phyloP scores from a whole-genome alignment of 2,329 filamentous ascomycete genomes.

The Didymella pomorum region DNA sequence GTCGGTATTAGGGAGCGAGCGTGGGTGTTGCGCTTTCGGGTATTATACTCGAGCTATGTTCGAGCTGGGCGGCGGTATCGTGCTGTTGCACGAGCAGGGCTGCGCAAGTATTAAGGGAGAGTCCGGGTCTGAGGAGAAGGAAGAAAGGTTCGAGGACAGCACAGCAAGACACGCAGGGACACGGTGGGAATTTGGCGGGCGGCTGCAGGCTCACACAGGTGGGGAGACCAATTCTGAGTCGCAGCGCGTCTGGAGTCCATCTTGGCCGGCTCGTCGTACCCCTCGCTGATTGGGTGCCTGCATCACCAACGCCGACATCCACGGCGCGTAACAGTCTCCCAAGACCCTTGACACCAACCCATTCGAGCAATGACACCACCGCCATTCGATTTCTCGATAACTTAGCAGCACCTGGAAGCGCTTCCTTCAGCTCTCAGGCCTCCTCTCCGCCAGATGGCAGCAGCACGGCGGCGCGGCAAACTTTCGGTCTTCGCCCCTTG shows the following conservation, averaged over 20 bases:
- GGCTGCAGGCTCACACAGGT: slow-evolving; percentile 48
- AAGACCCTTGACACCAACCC: slow-evolving; percentile 36
- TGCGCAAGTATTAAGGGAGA: slow-evolving; percentile 35
- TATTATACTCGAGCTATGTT: slow-evolving; percentile 26
- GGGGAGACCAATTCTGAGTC: slow-evolving; percentile 50
- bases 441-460: slow-evolving; percentile 21
- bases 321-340: slow-evolving; percentile 42
- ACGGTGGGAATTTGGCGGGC: slow-evolving; percentile 44
- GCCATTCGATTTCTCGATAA: slow-evolving; percentile 27
- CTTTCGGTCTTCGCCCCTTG: slow-evolving; percentile 22
- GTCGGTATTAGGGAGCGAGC: slow-evolving; percentile 27
- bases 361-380: slow-evolving; percentile 41
- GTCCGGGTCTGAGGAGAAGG: slow-evolving; percentile 31
- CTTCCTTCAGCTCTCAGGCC: slow-evolving; percentile 19
- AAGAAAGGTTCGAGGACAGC: slow-evolving; percentile 40
- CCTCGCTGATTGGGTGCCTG: slow-evolving; percentile 42
- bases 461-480: slow-evolving; percentile 24
- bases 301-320: slow-evolving; percentile 37
- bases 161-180: slow-evolving; percentile 41
- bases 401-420: slow-evolving; percentile 26
- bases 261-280: slow-evolving; percentile 42
- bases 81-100: slow-evolving; percentile 20
- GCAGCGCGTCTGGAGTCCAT: slow-evolving; percentile 46
- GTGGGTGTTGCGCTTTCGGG: slow-evolving; percentile 20
- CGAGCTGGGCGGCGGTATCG: slow-evolving; percentile 17